phyloP scores from a whole-genome alignment of 306 rosid genomes.

The Morella rubra region DNA sequence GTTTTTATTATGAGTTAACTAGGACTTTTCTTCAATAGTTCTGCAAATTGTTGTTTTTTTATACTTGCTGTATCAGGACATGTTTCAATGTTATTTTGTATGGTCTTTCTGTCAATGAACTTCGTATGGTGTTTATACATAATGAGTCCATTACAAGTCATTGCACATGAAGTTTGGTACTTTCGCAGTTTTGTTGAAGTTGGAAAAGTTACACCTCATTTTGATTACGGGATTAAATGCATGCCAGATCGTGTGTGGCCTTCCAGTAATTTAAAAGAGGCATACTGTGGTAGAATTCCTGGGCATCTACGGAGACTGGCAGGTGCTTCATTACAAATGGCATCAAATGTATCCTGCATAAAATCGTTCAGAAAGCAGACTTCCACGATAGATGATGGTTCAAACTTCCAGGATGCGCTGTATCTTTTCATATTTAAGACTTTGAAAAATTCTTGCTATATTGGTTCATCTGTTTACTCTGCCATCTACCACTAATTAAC shows the following conservation, averaged over 20 bases:
- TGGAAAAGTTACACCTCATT: constrained; percentile 46
- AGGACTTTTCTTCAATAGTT: not conserved
- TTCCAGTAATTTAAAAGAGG: constrained; percentile 32
- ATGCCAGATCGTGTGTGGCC: constrained; percentile 56
- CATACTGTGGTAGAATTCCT: constrained; percentile 34
- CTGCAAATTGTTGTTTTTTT: constrained; percentile 9
- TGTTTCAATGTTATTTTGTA: not conserved
- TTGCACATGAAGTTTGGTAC: constrained; percentile 41
- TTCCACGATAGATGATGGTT: constrained; percentile 33
- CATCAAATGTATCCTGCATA: constrained; percentile 67
- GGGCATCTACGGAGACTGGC: constrained; percentile 49
- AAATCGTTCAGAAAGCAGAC: constrained; percentile 49
- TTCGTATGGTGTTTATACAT: not conserved
- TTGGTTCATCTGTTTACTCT: not conserved
- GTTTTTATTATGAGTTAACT: not conserved
- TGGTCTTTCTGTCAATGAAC: not conserved
- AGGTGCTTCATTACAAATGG: constrained; percentile 42
- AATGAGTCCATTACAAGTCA: constrained; percentile 35
- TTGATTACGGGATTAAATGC: constrained; percentile 37
- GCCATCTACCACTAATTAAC: not conserved
- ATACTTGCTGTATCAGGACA: constrained; percentile 3
- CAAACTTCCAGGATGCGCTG: constrained; percentile 52
- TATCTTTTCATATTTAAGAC: constrained; percentile 51
- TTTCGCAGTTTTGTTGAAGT: constrained; percentile 63
- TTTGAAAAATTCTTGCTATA: constrained; percentile 1